Evolutionary conservation across 2,329 filamentous ascomycete genomes (phyloP), one percentile per base, ranked within the genome.

Genomic region (Aureobasidium sp.): DNA sequence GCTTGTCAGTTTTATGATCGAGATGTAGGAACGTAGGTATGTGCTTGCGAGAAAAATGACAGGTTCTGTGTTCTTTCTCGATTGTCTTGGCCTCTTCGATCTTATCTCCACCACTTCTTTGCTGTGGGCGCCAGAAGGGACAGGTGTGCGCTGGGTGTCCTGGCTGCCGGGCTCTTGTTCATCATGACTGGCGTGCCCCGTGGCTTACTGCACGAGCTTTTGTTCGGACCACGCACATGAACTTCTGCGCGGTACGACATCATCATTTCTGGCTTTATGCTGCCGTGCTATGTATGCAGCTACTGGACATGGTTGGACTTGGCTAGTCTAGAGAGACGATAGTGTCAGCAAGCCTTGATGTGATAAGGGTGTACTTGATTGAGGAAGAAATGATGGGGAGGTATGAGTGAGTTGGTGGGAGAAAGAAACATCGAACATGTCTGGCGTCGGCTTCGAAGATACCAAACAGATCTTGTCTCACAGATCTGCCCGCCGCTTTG

Each of bases 131-230:
- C 21, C 21, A 25, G 27, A 16, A 40, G 37, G 16, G n/a, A n/a
- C 21, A 27, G 22, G 6, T 16, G n/a, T n/a, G n/a, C 37, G 44
- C 21, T 37, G 30, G 32, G 25, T 12, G 27, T 8, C 30, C 30
- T 37, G 25, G n/a, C 29, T 34, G 22, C 22, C 22, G 21, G n/a
- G 32, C 8, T 16, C 12, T 39, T 39, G 34, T n/a, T n/a, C n/a
- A n/a, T n/a, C n/a, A 39, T 21, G 17, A 24, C 38, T 17, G 22
- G n/a, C 39, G 39, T 19, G 38, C 21, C n/a, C n/a, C 14, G 38
- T 53, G 50, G 50, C 50, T 53, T 53, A 12, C 37, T 22, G 50
- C 39, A 53, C 30, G 29, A 53, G 22, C 39, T 39, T 53, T 41
- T n/a, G 22, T 42, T 53, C 24, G 30, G 39, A 53, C 8, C 29